Evolutionary conservation across 257 asterid species (phyloP), one percentile per base, ranked within the genome.

Genomic region (Handroanthus guayacan): DNA sequence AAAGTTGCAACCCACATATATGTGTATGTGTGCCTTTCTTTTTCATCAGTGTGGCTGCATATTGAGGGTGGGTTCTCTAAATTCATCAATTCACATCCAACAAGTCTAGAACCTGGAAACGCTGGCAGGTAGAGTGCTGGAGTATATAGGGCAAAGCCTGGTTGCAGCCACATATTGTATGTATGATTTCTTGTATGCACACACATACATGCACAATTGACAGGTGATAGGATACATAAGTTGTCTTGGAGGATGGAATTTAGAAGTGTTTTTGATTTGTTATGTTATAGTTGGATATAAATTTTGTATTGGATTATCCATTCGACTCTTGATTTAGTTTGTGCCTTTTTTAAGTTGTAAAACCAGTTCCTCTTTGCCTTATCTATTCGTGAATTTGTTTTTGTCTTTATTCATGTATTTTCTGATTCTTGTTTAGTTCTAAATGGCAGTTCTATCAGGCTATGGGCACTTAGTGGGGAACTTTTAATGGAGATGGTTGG

Each of bases 401-500:
- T 55, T 31, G 20, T 11, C 13, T 52, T 62, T 45, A 1, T 55
- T 72, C 18, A 34, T 70, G 20, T 12, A 51, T 56, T 67, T 73
- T 55, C 77, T 85, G 60, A 84, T 66, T 47, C 16, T 16, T 80
- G n/a, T 81, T 69, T 82, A 45, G 50, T 65, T 82, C 62, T 69
- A 50, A 72, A 75, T 84, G 79, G 60, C 97, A 95, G 99, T 81
- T 85, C 98, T 69, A 84, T 95, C 48, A 86, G 92, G 82, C 87
- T 95, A 41, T 95, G 99, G 99, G 87, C 96, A 20, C 79, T 90
- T 62, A 83, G 89, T 74, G 99, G 99, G 72, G 91, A 93, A 80
- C 88, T 85, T 79, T 82, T 95, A 58, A 38, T 95, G 89, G 98
- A 95, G 87, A 91, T 95, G 99, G 99, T 86, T 84, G 98, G 99